Base-by-base conservation (phyloP, 805 yeast genomes). In the Starmera quercuum region DNA sequence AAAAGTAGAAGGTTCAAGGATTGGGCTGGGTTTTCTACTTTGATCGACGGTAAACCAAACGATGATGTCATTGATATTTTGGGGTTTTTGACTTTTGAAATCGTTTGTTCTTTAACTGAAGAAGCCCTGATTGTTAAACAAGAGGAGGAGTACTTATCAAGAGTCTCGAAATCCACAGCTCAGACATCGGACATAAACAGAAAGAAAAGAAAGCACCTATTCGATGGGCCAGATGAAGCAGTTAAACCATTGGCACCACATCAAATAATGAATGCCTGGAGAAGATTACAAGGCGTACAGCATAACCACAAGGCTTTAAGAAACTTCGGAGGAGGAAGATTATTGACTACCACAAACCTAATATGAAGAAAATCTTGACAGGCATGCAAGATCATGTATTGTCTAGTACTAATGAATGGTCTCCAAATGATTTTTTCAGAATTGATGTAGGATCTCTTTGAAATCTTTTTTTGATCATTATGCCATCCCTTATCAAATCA, bases 21-120 rank as follows among this genome's bases (percentile, higher is more conserved):
- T 49, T 92, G 98, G 98, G 90, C 95, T 13, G 95, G 92, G 10
- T 74, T 90, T 29, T 61, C 85, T 1, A 80, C 76, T 34, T 61
- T 92, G 26, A 80, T 95, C 5, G 98, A 92, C 41, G 75, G 90
- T 15, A 74, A 90, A 48, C 95, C 97, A 2, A 84, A 83, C 52
- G 98, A 92, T 58, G 98, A 92, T 64, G 95, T 92, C 18, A 79
- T 92, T 44, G 98, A 92, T 64, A 92, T 90, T 25, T 63, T 92
- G 22, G 98, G 98, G 19, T 92, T 92, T 51, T 60, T 92, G 35
- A 92, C 98, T 1, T 92, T 92, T 63, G 98, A 92, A 56, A 87
- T 90, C 56, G 98, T 92, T 3, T 94, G 97, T 50, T 79, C 90
- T 7, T 60, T 92, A 33, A 92, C 98, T 0, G 97, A 90, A 58